Evolutionary conservation across 371 early-diverging fungal genomes (phyloP), one percentile per base, ranked within the genome.

Genomic region (Mortierella sp.): DNA sequence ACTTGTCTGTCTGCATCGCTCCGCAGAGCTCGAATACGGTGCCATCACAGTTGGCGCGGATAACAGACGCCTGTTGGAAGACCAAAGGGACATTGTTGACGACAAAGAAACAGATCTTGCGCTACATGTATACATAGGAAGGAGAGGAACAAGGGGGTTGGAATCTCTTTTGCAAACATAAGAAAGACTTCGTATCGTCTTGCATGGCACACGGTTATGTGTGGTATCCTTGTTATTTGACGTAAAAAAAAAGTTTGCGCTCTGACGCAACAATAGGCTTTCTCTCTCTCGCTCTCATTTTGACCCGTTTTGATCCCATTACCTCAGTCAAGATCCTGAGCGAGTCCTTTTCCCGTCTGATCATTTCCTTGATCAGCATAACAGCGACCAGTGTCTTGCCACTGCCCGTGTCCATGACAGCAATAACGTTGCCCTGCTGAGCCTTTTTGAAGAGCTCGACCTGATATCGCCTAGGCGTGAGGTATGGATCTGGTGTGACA

Each of bases 371-470:
- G 42, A 96, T 91, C 26, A 97, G 81, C 89, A 96, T 83, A 37
- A 90, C 89, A 0, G 97, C 90, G 28, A 95, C 93, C 2, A 96
- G 78, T 4, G 97, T 97, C 73, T 97, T 96, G n/a, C 98, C 98
- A 21, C 90, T 88, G 9, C 98, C 98, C 0, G 98, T 97, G 58
- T 95, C 94, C 51, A 97, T 81, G 2, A 96, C 93, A 0, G 93
- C 91, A 58, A 97, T 90, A 34, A 93, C 82, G 79, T 97, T 97
- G 4, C 82, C 80, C 6, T 81, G 64, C 27, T 82, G 61, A 0
- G 97, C 94, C 46, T 82, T 83, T 53, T 84, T 79, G 52, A 84
- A 91, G 8, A 96, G 80, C 37, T 93, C 91, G 30, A 87, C 64
- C 79, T 97, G 97, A 64, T 97, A 96, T 30, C 83, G 83, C 26